Evolutionary conservation across 2,329 filamentous ascomycete species (phyloP), one percentile per base, ranked within the genome.

Genomic region (Alternaria arborescens): DNA sequence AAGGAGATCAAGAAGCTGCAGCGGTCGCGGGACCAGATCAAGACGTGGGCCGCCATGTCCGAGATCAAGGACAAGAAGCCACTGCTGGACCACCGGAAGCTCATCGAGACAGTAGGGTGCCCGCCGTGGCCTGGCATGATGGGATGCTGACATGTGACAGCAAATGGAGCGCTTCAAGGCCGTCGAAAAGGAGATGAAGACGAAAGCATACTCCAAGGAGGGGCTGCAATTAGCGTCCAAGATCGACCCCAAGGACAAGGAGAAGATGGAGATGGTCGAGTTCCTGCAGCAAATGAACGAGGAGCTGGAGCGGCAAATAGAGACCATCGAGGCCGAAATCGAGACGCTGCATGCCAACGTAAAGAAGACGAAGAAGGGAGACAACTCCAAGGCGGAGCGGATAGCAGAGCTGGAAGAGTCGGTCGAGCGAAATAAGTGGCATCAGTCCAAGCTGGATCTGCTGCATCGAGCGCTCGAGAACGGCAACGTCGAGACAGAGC

Each of bases 141-240:
- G 51, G 60, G 58, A 55, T 66, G 68, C 78, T 80, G 69, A 80
- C 71, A 54, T 48, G 60, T 61, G 82, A 79, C 82, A 95, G 92
- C 90, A 94, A 91, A 99, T 99, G 95, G 95, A 99, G 82, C 93
- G 93, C 75, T 99, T 99, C 87, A 99, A 99, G 84, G 94, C 94
- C n/a, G 95, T 99, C 54, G 95, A 99, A 81, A 99, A 99, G 85
- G 95, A 97, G 75, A 98, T 99, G 95, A 99, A 99, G 85, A 99
- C 95, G 58, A 99, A 99, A 81, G 95, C 95, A 63, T 99, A 97
- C 82, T 98, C 95, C 64, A 98, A 99, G 84, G 95, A 98, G 81
- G 95, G 95, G 44, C 83, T 99, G 67, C 95, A 92, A 66, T 92
- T 94, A 53, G 93, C 93, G 26, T 90, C 93, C 52, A 96, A 97